phyloP scores from a whole-genome alignment of 495 filamentous ascomycete species.

The Annulohypoxylon maeteangense region DNA sequence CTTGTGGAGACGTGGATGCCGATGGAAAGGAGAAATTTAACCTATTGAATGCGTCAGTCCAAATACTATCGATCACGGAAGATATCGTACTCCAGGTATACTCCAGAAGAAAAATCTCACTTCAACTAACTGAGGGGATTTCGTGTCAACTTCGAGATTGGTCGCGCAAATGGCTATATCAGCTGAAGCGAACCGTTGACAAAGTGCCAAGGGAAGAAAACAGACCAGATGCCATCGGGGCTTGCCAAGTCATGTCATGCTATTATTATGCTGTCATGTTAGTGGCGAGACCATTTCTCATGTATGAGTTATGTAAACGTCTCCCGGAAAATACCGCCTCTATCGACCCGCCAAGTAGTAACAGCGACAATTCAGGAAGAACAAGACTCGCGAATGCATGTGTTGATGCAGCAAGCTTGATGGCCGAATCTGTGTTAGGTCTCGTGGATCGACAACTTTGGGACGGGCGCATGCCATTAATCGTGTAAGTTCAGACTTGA shows the following conservation, averaged over 20 bases:
- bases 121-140: conserved; percentile 58
- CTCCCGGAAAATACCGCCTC: conserved; percentile 44
- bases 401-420: conserved; percentile 59
- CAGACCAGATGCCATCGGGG: conserved; percentile 45
- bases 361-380: conserved; percentile 43
- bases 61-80: conserved; percentile 56
- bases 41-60: conserved; percentile 57
- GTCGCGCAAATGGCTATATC: conserved; percentile 53
- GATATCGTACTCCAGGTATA: conserved; percentile 56
- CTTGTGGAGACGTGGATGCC: conserved; percentile 44
- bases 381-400: conserved; percentile 59
- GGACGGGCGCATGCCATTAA: conserved; percentile 52
- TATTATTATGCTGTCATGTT: conserved; percentile 62
- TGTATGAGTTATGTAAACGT: conserved; percentile 57
- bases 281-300: conserved; percentile 58
- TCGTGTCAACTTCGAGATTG: conserved; percentile 58
- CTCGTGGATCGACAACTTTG: conserved; percentile 48
- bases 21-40: conserved; percentile 51
- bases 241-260: conserved; percentile 55
- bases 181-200: conserved; percentile 47
- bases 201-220: conserved; percentile 28
- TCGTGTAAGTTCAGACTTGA: conserved; percentile 50
- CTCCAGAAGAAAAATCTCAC: conserved; percentile 57
- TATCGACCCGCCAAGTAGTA: background rate
- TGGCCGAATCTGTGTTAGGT: conserved; percentile 53